phyloP scores from a whole-genome alignment of 768 basidiomycete genomes.

The Termitomyces sp. region DNA sequence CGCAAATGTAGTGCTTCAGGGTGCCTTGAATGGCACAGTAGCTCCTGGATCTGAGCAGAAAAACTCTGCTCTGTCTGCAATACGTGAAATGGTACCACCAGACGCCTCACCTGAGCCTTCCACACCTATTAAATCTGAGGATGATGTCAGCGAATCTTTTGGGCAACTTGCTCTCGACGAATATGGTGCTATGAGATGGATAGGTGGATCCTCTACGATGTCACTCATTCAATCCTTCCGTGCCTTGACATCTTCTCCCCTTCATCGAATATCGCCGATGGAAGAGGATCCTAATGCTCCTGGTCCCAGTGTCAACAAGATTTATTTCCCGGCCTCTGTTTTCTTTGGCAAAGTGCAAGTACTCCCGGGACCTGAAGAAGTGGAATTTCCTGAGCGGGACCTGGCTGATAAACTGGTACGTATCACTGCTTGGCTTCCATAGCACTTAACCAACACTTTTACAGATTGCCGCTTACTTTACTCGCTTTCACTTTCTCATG shows the following conservation, averaged over 20 bases:
- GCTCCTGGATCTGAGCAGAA: slow-evolving; percentile 29
- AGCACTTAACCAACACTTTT: slow-evolving; percentile 16
- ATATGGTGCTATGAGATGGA: slow-evolving; percentile 88
- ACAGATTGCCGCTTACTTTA: slow-evolving; percentile 84
- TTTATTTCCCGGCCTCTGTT: slow-evolving; percentile 84
- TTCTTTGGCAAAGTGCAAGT: slow-evolving; percentile 85
- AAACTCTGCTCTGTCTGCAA: slow-evolving; percentile 28
- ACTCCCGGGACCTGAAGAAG: slow-evolving; percentile 78
- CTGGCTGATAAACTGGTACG: slow-evolving; percentile 82
- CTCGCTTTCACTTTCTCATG: slow-evolving; percentile 82
- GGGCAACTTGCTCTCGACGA: slow-evolving; percentile 87
- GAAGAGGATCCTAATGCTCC: slow-evolving; percentile 78
- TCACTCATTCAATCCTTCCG: slow-evolving; percentile 86
- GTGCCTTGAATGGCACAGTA: slow-evolving; percentile 24
- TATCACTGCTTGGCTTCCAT: slow-evolving; percentile 15
- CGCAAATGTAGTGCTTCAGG: slow-evolving; percentile 32
- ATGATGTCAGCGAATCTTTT: slow-evolving; percentile 80
- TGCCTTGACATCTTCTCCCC: slow-evolving; percentile 64
- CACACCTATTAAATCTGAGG: slow-evolving; percentile 51
- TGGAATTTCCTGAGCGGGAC: slow-evolving; percentile 81
- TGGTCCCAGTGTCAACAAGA: slow-evolving; percentile 74
- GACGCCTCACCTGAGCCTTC: slow-evolving; percentile 29
- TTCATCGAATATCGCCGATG: slow-evolving; percentile 77
- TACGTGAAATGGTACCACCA: slow-evolving; percentile 31
- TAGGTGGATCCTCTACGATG: slow-evolving; percentile 89